Base-by-base conservation (phyloP, 169 alveolate species). In the Eimeria falciformis region DNA sequence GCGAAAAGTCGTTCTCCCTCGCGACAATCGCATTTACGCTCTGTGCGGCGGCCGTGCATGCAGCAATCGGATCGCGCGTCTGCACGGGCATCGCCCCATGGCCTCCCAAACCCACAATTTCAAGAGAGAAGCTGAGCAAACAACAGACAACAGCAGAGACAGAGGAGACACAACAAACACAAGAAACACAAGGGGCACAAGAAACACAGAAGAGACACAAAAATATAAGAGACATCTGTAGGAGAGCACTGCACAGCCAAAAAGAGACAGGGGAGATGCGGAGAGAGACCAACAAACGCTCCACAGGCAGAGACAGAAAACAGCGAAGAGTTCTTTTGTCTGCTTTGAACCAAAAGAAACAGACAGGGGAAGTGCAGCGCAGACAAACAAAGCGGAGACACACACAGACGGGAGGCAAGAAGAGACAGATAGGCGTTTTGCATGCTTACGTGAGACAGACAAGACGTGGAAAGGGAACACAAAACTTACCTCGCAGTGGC, bases 21-120 rank as follows among this genome's bases (percentile, higher is more conserved):
- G 94, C 86, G 7, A 50, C 83, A 46, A 92, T 56, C 17, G 77
- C 91, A 47, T 92, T 50, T 17, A 84, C 29, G 37, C 69, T 62
- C 75, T 68, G 92, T 43, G 84, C 87, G 50, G 89, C 73, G 33
- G 93, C 78, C 0, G 92, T 78, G 6, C 77, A 92, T n/a, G 93
- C 94, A 50, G 92, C 75, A 23, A 66, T 46, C 18, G 94, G 94
- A 82, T 92, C 94, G 65, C 29, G 77, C 46, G 73, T 56, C 82
- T 83, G 50, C 3, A 11, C 62, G 3, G 92, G 94, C 90, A 65
- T 47, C 29, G 92, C 94, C 40, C 86, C 94, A 25, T 92, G 94
- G 62, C 94, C 94, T 25, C 94, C 94, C 29, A 21, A 33, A 0
- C 94, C 94, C 47, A 55, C 43, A 27, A 92, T n/a, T 4, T 47